These are phyloP conservation scores for Micractinium sp. DNA, from an alignment of 139 green algal genomes.

Conservation along the genomic window DNA sequence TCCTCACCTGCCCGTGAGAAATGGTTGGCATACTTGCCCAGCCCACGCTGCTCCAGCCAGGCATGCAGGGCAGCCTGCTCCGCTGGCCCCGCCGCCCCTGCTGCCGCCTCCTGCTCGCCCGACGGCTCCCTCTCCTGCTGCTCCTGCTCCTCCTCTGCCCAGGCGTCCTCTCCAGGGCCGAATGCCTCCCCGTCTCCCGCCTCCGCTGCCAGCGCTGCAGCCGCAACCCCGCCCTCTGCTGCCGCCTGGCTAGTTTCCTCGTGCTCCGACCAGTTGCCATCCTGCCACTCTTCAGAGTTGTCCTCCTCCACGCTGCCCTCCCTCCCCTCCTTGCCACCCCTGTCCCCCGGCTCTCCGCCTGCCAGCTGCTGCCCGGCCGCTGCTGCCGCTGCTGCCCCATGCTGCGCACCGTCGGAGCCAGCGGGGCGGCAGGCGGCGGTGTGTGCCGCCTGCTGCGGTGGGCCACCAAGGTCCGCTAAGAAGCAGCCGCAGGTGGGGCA, in stretches of 20 bases:
- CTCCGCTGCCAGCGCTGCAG: not conserved
- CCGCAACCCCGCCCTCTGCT: not conserved
- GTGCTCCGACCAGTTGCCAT: constrained; percentile 31
- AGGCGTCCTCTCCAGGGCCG: not conserved
- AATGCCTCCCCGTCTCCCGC: not conserved
- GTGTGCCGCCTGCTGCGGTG: not conserved
- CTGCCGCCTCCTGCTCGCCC: not conserved
- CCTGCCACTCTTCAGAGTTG: not conserved
- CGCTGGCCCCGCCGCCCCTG: not conserved
- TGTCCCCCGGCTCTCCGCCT: not conserved
- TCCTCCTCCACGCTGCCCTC: not conserved
- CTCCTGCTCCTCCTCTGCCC: not conserved
- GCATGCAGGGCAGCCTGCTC: not conserved
- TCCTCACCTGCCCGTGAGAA: constrained; percentile 31
- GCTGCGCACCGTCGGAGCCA: not conserved
- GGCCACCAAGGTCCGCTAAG: constrained; percentile 15
- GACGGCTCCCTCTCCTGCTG: not conserved
- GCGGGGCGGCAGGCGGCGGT: not conserved
- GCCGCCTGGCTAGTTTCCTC: constrained; percentile 14
- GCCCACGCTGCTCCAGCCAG: constrained; percentile 25
- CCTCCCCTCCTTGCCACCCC: not conserved
- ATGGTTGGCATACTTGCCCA: constrained; percentile 29
- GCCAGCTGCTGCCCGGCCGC: no score
- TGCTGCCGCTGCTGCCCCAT: not conserved
- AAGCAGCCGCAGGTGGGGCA: constrained; percentile 28